phyloP scores from a whole-genome alignment of 1,284 basidiomycete genomes.

The Taiwanofungus camphoratus region DNA sequence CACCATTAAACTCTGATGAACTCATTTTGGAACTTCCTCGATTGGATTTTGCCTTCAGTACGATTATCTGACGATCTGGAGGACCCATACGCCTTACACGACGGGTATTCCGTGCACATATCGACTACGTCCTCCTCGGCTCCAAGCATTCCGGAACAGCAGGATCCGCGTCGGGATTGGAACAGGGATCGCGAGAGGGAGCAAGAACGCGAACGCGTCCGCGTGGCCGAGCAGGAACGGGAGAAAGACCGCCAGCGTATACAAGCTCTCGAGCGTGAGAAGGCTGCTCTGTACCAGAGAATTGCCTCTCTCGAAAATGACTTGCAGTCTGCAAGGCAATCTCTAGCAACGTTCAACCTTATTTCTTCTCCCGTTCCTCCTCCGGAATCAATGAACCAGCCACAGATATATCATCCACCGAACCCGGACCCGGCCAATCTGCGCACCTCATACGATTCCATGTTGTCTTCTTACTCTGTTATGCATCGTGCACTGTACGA shows the following conservation, averaged over 20 bases:
- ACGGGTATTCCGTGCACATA: constrained; percentile 14
- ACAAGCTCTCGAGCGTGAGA: constrained; percentile 24
- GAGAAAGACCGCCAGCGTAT: constrained; percentile 23
- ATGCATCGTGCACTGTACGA: constrained; percentile 23
- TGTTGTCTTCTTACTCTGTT: constrained; percentile 17
- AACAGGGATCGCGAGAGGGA: constrained; percentile 18
- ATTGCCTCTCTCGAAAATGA: constrained; percentile 17
- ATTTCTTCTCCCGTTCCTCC: constrained; percentile 11
- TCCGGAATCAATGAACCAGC: constrained; percentile 2
- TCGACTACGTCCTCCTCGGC: constrained; percentile 7
- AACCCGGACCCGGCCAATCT: constrained; percentile 10
- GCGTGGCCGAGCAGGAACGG: constrained; percentile 10
- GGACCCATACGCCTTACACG: constrained; percentile 18
- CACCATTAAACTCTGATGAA: constrained; percentile 21
- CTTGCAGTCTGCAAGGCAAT: constrained; percentile 11
- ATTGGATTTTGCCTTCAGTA: constrained; percentile 28
- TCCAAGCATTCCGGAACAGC: constrained; percentile 12
- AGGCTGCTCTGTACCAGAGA: constrained; percentile 21
- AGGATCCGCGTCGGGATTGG: constrained; percentile 18
- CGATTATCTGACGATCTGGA: constrained; percentile 28
- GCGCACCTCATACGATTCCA: constrained; percentile 15
- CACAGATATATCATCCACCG: constrained; percentile 7
- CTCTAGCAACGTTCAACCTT: constrained; percentile 9
- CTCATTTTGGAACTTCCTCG: constrained; percentile 27
- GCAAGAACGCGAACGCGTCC: constrained; percentile 12